Base-by-base conservation (phyloP, 306 rosid species). In the Cucumis hystrix region DNA sequence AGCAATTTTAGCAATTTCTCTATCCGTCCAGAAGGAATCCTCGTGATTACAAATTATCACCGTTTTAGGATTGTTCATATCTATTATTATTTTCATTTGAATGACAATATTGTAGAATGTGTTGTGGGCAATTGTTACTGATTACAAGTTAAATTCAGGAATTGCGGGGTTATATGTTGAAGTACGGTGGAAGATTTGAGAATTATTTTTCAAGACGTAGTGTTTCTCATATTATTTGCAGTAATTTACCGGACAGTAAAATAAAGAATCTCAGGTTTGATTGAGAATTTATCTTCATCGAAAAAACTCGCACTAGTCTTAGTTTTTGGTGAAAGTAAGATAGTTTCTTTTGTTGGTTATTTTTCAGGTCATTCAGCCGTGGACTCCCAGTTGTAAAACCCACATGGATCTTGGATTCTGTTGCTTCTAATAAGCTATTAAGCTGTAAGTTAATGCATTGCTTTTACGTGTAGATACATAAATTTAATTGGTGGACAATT, bases 371-470 rank as follows among this genome's bases (percentile, higher is more conserved):
- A 81, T 94, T 94, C 85, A 94, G 97, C 40, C 85, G 90, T 62
- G 98, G 97, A 58, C 88, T 94, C 33, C 98, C 98, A 0, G 90
- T 94, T 28, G 97, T 94, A 69, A 94, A 92, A 83, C 98, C 98
- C 61, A 68, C 87, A 40, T 94, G 98, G 98, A 82, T 94, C 80
- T 87, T 92, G 77, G 96, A 94, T 78, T 94, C 98, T 10, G 85
- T 92, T 83, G 86, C 93, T 58, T 88, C 96, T 41, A 86, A 86
- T 78, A 89, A 85, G 76, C 97, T 92, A 61, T 86, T 94, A 84
- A 90, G 88, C 78, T 92, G 98, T 94, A 91, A 85, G 96, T 79
- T 77, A 58, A 71, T 61, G 77, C 28, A 51, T 75, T 79, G 23
- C 20, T 74, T 62, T 21, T 9, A 14, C 28, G 20, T 30, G 5